Base-by-base conservation (phyloP, 192 early-diverging fungal species). In the Thamnidium elegans region DNA sequence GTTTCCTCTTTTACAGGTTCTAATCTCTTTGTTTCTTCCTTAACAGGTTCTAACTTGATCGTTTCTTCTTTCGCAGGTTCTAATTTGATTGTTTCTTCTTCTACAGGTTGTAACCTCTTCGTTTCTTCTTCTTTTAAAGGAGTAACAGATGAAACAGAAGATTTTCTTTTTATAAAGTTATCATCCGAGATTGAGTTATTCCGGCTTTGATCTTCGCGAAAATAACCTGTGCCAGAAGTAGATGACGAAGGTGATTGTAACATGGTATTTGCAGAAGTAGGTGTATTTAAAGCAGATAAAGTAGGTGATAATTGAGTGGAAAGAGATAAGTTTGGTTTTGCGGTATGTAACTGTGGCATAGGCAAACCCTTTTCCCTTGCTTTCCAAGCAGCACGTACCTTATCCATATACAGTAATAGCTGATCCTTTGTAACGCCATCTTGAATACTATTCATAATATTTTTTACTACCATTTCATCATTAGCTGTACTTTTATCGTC, bases 401-500 rank as follows among this genome's bases (percentile, higher is more conserved):
- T 47, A 8, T 76, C 70, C 74, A 76, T 76, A 45, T 65, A 64
- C 0, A 58, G 45, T 7, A 76, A 43, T 20, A 76, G 43, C 30
- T 71, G 62, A 14, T 86, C 79, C 46, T 73, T 78, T 6, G 79
- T 77, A 2, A 89, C 84, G 17, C 71, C 72, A 32, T 82, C 63
- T n/a, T 73, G 65, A 30, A 86, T 68, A 44, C 62, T 69, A 26
- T 76, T 63, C 13, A 83, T 68, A 10, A 80, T 73, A 20, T 71
- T 66, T 32, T 79, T 72, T 1, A 87, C 60, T 1, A 71, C 71
- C 2, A 58, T 51, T 45, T 84, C 82, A 45, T 89, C 83, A 54
- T 87, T 84, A 0, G 82, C 77, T 21, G 71, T 77, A 14, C 66
- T 72, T 58, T 87, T 89, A 63, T 89, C 87, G 17, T 88, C 85